A percentile compares a stretch with the other conserved stretches of the same genome.
phyloP scores from a whole-genome alignment of 177 flowering plant genomes.

The Vitis hybrid region DNA sequence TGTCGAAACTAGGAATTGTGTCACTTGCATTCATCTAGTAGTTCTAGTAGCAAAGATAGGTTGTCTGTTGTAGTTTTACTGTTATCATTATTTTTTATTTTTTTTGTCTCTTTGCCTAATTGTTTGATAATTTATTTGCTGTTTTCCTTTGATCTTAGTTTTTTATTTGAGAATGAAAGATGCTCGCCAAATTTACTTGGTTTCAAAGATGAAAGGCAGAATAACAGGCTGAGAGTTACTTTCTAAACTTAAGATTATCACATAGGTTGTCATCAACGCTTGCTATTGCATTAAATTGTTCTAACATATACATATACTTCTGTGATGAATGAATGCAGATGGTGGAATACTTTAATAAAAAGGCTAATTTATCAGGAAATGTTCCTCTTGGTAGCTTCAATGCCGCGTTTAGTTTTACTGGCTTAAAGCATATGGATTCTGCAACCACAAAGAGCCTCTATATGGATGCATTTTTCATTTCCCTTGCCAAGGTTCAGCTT shows the following conservation, averaged over 20 bases:
- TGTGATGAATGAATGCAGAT: conserved; percentile 45
- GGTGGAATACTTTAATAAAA: conserved; percentile 72
- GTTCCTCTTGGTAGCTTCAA: conserved; percentile 75
- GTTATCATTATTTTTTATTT: neutral
- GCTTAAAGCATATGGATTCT: conserved; percentile 61
- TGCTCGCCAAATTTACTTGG: neutral
- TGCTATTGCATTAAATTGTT: conserved; percentile 3
- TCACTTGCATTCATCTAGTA: neutral
- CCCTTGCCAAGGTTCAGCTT: conserved; percentile 65
- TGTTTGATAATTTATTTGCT: too few species aligned
- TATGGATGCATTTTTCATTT: conserved; percentile 62
- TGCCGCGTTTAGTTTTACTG: conserved; percentile 70
- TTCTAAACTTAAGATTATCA: neutral
- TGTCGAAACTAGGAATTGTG: neutral
- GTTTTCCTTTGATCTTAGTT: too few species aligned
- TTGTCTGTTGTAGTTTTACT: neutral
- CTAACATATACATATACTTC: conserved; percentile 11
- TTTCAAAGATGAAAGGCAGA: neutral
- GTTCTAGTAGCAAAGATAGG: neutral
- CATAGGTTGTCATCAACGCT: neutral
- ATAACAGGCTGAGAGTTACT: neutral
- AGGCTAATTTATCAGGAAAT: conserved; percentile 49
- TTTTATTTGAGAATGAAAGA: neutral
- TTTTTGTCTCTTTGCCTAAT: neutral
- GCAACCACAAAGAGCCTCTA: conserved; percentile 64